phyloP scores from a whole-genome alignment of 352 stramenopile genomes.

The Pythium oligandrum region DNA sequence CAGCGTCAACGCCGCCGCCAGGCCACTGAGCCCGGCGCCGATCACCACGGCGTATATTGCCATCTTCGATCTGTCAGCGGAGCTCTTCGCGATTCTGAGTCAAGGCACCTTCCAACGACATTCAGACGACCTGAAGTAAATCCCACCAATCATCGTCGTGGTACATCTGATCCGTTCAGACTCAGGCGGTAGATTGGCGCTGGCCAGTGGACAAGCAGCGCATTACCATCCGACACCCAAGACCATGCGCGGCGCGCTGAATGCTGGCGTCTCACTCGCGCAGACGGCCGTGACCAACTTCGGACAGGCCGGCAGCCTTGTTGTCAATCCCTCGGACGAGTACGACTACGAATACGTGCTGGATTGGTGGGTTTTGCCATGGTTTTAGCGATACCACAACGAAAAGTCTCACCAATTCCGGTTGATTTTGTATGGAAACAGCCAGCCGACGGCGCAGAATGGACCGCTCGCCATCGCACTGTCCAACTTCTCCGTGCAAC shows the following conservation, averaged over 20 bases:
- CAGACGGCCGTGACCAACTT: slow-evolving; percentile 76
- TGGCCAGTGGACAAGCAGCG: too few species aligned
- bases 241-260: slow-evolving; percentile 49
- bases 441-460: slow-evolving; percentile 56
- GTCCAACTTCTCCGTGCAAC: slow-evolving; percentile 59
- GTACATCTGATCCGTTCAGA: too few species aligned
- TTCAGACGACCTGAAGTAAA: too few species aligned
- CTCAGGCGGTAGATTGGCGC: too few species aligned
- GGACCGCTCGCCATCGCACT: slow-evolving; percentile 60
- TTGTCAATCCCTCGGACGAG: slow-evolving; percentile 40
- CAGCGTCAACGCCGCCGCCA: slow-evolving; percentile 22
- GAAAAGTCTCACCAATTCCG: too few species aligned
- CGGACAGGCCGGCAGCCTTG: slow-evolving; percentile 23
- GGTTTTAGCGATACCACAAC: too few species aligned
- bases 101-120: too few species aligned
- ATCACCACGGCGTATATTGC: slow-evolving; percentile 14
- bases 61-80: too few species aligned
- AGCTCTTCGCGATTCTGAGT: too few species aligned
- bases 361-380: slow-evolving; percentile 37
- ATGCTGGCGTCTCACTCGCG: slow-evolving; percentile 38
- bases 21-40: slow-evolving; percentile 19
- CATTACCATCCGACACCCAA: too few species aligned
- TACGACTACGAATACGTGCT: slow-evolving; percentile 88
- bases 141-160: too few species aligned
- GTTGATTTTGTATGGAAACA: slow-evolving; percentile 5